Evolutionary conservation across 805 yeast genomes (phyloP).

Genomic region (Saccharomyces paradoxus): DNA sequence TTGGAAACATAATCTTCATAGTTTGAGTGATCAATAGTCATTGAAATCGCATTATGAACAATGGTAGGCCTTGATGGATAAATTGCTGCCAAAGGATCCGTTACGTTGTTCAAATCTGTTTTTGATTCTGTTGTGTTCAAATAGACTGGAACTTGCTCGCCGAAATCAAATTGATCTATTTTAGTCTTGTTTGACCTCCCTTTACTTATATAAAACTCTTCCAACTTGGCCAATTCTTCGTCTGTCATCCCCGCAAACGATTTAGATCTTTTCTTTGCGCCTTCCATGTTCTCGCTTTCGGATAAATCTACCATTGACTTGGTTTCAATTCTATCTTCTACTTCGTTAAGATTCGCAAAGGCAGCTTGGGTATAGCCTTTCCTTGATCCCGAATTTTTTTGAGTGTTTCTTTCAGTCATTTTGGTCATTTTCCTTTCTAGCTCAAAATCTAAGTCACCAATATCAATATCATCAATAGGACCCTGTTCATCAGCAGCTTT

Average conservation of each 20-base stretch:
- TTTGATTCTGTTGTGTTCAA: conserved; percentile 4
- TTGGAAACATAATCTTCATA: conserved; percentile 13
- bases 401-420: conserved; percentile 24
- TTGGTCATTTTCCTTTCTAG: conserved; percentile 14
- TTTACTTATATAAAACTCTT: conserved; percentile 20
- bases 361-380: conserved; percentile 26
- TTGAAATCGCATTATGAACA: conserved; percentile 22
- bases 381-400: conserved; percentile 26
- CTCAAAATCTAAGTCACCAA: conserved; percentile 15
- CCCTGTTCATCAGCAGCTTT: conserved; percentile 13
- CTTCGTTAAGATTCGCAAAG: conserved; percentile 28
- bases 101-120: not conserved
- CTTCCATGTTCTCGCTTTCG: not conserved
- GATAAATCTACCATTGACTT: not conserved
- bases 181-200: conserved; percentile 19
- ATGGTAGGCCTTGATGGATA: conserved; percentile 31
- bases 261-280: conserved; percentile 11
- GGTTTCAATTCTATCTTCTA: conserved; percentile 25
- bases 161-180: conserved; percentile 26
- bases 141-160: conserved; percentile 20
- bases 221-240: conserved; percentile 26
- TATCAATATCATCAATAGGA: conserved; percentile 16
- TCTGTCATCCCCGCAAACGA: conserved; percentile 29
- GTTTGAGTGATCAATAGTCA: conserved; percentile 15
- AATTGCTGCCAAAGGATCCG: conserved; percentile 20